Conservation (phyloP, 768 basidiomycete species). For the Tricholomella constricta region DNA sequence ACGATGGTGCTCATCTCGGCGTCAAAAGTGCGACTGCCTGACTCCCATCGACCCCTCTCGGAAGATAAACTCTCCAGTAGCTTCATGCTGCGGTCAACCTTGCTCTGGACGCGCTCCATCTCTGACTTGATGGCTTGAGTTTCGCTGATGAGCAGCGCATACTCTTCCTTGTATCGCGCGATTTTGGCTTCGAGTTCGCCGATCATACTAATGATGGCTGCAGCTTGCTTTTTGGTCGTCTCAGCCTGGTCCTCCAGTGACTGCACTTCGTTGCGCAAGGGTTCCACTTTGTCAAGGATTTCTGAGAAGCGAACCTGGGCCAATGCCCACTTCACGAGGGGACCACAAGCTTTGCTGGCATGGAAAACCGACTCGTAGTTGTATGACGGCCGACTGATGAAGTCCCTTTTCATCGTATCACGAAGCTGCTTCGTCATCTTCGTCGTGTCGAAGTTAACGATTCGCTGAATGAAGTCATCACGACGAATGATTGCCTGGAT, state of each 20-base stretch:
- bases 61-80: slow-evolving; percentile 93
- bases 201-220: slow-evolving; percentile 89
- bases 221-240: slow-evolving; percentile 92
- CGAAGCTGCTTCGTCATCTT: slow-evolving; percentile 90
- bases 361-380: slow-evolving; percentile 95
- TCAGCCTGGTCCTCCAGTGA: slow-evolving; percentile 91
- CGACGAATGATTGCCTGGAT: slow-evolving; percentile 95
- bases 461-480: slow-evolving; percentile 94
- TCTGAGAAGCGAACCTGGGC: slow-evolving; percentile 97
- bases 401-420: slow-evolving; percentile 91
- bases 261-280: slow-evolving; percentile 92
- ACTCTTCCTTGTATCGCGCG: slow-evolving; percentile 93
- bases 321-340: slow-evolving; percentile 96
- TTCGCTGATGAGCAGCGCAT: slow-evolving; percentile 94
- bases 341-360: slow-evolving; percentile 96
- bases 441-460: slow-evolving; percentile 93
- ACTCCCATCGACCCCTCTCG: slow-evolving; percentile 92
- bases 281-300: slow-evolving; percentile 96
- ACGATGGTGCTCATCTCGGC: slow-evolving; percentile 98
- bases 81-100: slow-evolving; percentile 96
- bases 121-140: slow-evolving; percentile 96
- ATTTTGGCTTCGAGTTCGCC: slow-evolving; percentile 92
- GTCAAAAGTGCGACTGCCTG: slow-evolving; percentile 93
- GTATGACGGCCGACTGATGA: slow-evolving; percentile 85
- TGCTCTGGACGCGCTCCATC: slow-evolving; percentile 97